Conservation (phyloP, 108 stramenopile genomes). For the Hondaea fermentalgiana region DNA sequence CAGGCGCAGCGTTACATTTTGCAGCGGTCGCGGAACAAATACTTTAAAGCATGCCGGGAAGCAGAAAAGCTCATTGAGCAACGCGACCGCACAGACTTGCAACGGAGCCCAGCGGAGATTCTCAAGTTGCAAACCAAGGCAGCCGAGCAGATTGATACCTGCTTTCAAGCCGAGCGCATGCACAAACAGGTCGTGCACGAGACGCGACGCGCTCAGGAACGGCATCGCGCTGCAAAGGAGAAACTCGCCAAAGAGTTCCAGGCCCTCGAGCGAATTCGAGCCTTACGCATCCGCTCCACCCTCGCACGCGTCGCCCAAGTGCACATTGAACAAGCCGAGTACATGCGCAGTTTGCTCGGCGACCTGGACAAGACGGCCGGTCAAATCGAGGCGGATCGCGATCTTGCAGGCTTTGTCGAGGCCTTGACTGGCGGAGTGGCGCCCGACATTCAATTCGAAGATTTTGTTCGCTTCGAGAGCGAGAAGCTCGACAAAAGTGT, state of each 20-base stretch:
- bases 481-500: neutral
- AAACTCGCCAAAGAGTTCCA: neutral
- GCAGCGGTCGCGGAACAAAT: neutral
- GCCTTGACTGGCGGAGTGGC: neutral
- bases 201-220: neutral
- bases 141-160: neutral
- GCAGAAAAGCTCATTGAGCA: neutral
- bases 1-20: neutral
- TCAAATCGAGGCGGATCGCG: neutral
- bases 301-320: neutral
- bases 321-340: neutral
- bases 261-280: neutral
- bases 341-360: neutral
- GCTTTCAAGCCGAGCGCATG: neutral
- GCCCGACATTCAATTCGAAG: neutral
- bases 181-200: neutral
- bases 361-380: neutral
- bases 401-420: neutral
- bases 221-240: neutral
- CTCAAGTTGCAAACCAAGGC: neutral
- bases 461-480: neutral
- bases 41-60: neutral
- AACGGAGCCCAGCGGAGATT: neutral
- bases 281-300: neutral
- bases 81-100: neutral